phyloP scores from a whole-genome alignment of 2,329 filamentous ascomycete genomes.

The Aureobasidium sp. region DNA sequence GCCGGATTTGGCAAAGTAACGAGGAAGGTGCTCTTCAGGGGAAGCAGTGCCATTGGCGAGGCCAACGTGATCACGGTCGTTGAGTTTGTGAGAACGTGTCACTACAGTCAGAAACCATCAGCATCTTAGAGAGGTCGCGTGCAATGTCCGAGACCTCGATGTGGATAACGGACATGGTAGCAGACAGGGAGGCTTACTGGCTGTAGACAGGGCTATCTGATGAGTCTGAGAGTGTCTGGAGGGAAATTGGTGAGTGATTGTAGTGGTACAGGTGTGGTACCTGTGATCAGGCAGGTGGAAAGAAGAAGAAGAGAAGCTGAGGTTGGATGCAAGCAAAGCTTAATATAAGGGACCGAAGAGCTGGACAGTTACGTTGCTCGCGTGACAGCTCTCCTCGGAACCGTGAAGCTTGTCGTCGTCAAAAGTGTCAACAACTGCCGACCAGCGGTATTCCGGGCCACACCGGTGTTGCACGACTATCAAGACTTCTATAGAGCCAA shows the following conservation, averaged over 20 bases:
- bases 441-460: neutral
- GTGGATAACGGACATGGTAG: neutral
- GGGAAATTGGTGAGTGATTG: neutral
- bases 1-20: conserved; percentile 87
- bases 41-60: conserved; percentile 64
- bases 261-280: neutral
- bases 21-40: conserved; percentile 67
- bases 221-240: neutral
- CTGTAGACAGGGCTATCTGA: neutral
- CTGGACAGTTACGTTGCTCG: conserved; percentile 7
- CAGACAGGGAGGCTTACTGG: neutral
- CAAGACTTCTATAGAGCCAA: neutral
- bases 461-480: neutral
- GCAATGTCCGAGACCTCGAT: neutral
- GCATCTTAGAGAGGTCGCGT: neutral
- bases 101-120: conserved; percentile 44
- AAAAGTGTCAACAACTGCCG: neutral
- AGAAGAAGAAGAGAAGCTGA: conserved; percentile 7
- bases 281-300: neutral
- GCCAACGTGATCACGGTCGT: conserved; percentile 81
- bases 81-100: conserved; percentile 96
- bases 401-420: conserved; percentile 1
- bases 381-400: conserved; percentile 6
- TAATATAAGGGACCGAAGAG: conserved; percentile 9
- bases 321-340: conserved; percentile 9